Conservation (phyloP, 1,284 basidiomycete species). For the Tilletiaria anomala region DNA sequence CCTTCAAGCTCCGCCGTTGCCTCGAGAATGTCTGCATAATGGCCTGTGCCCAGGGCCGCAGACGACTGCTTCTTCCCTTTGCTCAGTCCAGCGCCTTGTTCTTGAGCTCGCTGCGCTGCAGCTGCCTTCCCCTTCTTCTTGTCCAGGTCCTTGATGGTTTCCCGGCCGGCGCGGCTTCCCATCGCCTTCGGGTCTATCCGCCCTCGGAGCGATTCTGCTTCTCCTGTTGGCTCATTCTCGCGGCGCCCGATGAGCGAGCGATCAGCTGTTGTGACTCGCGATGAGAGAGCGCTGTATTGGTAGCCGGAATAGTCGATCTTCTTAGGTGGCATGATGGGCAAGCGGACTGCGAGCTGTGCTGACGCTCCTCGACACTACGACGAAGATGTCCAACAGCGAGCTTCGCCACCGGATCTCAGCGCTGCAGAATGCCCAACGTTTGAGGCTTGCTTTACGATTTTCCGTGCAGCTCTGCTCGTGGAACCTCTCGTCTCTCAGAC, state of each 20-base stretch:
- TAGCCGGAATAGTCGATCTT: slow-evolving; percentile 36
- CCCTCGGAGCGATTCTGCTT: slow-evolving; percentile 79
- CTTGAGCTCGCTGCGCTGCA: slow-evolving; percentile 14
- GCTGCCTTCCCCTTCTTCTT: slow-evolving; percentile 59
- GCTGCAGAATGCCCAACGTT: no score
- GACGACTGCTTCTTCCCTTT: neutral
- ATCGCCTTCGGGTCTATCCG: slow-evolving; percentile 80
- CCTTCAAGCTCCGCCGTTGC: slow-evolving; percentile 49
- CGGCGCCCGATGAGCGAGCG: slow-evolving; percentile 16
- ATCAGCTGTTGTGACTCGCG: slow-evolving; percentile 33
- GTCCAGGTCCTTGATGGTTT: slow-evolving; percentile 77
- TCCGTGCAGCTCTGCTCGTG: no score
- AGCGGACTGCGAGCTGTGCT: neutral
- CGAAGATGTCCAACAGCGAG: no score
- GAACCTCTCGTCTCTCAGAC: no score
- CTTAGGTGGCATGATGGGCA: slow-evolving; percentile 26
- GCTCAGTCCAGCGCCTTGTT: slow-evolving; percentile 3
- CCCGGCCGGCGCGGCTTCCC: slow-evolving; percentile 74
- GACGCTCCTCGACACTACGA: no score
- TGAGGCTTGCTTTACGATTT: no score
- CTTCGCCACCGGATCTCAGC: no score
- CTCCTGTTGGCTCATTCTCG: slow-evolving; percentile 70
- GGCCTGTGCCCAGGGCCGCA: slow-evolving; percentile 3
- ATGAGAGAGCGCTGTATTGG: slow-evolving; percentile 37
- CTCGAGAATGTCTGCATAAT: slow-evolving; percentile 2